Conservation (phyloP, 805 yeast species). For the Allodekkera sacchari region DNA sequence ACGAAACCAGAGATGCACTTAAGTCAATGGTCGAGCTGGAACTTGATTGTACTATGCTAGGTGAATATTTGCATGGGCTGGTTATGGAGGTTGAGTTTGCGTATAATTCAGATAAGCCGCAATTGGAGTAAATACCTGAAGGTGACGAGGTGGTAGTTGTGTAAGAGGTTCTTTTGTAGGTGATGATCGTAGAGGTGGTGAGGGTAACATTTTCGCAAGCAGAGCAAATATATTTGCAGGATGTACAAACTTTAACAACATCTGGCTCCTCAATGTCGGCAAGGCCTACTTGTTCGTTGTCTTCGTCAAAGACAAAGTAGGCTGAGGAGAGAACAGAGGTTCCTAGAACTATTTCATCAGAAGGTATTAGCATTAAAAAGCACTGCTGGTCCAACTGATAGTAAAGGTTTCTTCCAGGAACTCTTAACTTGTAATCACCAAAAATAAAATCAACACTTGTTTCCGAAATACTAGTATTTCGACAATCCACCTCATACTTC, state of each 20-base stretch:
- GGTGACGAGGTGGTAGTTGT: slow-evolving; percentile 3
- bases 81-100: slow-evolving; percentile 1
- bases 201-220: slow-evolving; percentile 9
- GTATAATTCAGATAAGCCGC: too few species aligned
- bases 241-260: slow-evolving; percentile 10
- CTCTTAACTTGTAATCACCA: slow-evolving; percentile 13
- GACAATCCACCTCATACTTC: slow-evolving; percentile 16
- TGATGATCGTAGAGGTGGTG: slow-evolving; percentile 8
- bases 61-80: slow-evolving; percentile 3
- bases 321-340: slow-evolving; percentile 58
- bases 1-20: neutral
- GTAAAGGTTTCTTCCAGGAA: slow-evolving; percentile 14
- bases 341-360: slow-evolving; percentile 40
- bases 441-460: slow-evolving; percentile 9
- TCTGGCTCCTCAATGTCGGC: slow-evolving; percentile 34
- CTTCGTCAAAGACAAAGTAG: slow-evolving; percentile 59
- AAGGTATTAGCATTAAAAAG: slow-evolving; percentile 12
- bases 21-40: neutral
- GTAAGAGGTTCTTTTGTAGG: slow-evolving; percentile 4
- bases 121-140: too few species aligned
- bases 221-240: slow-evolving; percentile 9
- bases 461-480: slow-evolving; percentile 8
- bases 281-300: slow-evolving; percentile 45
- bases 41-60: slow-evolving; percentile 1
- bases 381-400: slow-evolving; percentile 11